Base-by-base conservation (phyloP, 208 protist genomes). In the Crithidia fasciculata region DNA sequence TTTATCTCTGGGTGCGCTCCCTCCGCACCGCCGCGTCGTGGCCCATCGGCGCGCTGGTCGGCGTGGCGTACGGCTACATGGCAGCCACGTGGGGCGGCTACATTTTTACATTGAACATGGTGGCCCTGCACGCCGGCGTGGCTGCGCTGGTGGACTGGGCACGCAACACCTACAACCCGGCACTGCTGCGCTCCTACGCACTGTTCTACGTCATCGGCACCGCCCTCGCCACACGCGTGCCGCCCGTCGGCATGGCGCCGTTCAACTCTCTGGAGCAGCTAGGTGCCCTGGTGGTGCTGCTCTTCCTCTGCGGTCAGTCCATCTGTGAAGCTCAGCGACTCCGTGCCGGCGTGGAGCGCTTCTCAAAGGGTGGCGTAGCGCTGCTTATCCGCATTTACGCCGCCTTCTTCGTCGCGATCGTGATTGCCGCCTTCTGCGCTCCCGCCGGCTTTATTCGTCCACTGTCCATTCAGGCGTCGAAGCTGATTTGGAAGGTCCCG, bases 61-160 rank as follows among this genome's bases (percentile, higher is more conserved):
- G 79, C 18, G 59, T 96, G 12, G 81, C 90, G 40, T 98, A 96
- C 76, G 87, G 93, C 69, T 98, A 96, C 71, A 97, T 98, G 94
- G 95, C 91, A 3, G 80, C 89, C 13, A 85, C 97, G 45, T 99
- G 98, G 99, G 99, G 98, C 70, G 99, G 98, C 54, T 99, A 99
- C 81, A 90, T 99, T 15, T 99, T 99, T 81, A 95, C 99, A 56
- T 90, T 98, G 55, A 99, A 99, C 84, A 77, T 99, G 40, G 96
- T 99, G 37, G 97, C 98, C 28, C 64, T 99, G 8, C 94, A 99
- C 82, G 96, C 90, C 8, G 78, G 97, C 18, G 81, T 89, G 12
- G 76, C 97, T 0, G 64, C 99, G 8, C 62, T 99, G 9, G 70
- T 92, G 58, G 88, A 87, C 72, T 88, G 83, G 81, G 69, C 72